Percentiles rank a stretch among this genome's conserved stretches.
Evolutionary conservation across 2,329 filamentous ascomycete genomes (phyloP).

Genomic region (Arthroderma sp.): DNA sequence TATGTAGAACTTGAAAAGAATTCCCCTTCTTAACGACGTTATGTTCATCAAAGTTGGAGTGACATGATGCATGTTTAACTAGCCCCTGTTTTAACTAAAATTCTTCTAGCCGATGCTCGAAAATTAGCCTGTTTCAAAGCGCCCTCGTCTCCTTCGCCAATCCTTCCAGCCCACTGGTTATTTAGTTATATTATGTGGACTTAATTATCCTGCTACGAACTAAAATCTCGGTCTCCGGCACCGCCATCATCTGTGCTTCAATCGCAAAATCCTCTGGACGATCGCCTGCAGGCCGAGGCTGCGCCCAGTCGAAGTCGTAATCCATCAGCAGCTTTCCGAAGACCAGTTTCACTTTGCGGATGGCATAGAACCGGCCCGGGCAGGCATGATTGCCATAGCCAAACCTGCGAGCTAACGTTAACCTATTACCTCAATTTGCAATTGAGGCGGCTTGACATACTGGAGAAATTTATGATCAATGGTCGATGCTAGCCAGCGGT

Average conservation of each 20-base stretch:
- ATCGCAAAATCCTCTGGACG: not conserved
- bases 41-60: too few relatives aligned
- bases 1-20: too few relatives aligned
- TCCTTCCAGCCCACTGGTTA: not conserved
- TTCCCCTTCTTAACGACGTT: too few relatives aligned
- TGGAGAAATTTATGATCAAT: not conserved
- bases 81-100: too few relatives aligned
- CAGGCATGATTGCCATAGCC: conserved; percentile 24
- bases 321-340: conserved; percentile 19
- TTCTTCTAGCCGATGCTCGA: too few relatives aligned
- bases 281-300: not conserved
- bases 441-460: not conserved
- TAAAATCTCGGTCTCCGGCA: not conserved
- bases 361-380: conserved; percentile 26
- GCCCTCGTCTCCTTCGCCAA: too few relatives aligned
- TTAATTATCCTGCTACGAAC: not conserved
- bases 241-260: not conserved
- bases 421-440: not conserved
- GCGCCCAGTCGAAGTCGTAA: conserved; percentile 19
- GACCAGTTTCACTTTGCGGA: conserved; percentile 22
- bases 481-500: not conserved
- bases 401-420: conserved; percentile 13
- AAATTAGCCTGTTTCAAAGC: too few relatives aligned
- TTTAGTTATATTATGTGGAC: too few relatives aligned
- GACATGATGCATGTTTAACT: too few relatives aligned